Percentiles rank a stretch among this genome's conserved stretches.
Conservation (phyloP, 192 early-diverging fungal genomes). For the Coemansia biformis region DNA sequence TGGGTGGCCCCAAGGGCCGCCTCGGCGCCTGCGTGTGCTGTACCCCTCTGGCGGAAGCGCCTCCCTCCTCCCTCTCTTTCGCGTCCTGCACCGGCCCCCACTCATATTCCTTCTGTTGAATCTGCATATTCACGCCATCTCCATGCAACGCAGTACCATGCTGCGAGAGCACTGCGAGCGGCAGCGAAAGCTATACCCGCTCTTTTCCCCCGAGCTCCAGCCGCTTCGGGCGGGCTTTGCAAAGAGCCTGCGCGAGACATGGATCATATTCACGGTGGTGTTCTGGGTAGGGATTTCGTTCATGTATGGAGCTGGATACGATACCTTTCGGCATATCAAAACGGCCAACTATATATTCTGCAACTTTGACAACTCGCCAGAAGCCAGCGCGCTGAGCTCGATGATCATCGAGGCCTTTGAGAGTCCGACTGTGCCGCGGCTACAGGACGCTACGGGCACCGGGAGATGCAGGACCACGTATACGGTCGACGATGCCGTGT, state of each 20-base stretch:
- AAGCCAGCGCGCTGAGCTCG: conserved; percentile 6
- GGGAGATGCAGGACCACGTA: conserved; percentile 4
- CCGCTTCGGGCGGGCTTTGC: conserved; percentile 41
- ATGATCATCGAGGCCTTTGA: conserved; percentile 25
- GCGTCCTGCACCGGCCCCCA: too few relatives aligned
- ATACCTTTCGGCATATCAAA: conserved; percentile 42
- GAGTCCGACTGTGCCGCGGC: conserved; percentile 4
- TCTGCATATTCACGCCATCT: conserved; percentile 41
- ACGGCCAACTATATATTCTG: conserved; percentile 21
- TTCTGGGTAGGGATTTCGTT: conserved; percentile 46
- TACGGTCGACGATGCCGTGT: conserved; percentile 27
- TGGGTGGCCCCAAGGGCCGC: too few relatives aligned
- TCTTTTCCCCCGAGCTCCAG: conserved; percentile 45
- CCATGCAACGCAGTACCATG: conserved; percentile 16
- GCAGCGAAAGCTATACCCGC: conserved; percentile 36
- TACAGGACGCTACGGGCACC: conserved; percentile 13
- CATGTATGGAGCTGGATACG: conserved; percentile 44
- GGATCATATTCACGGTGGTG: conserved; percentile 34
- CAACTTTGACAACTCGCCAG: conserved; percentile 32
- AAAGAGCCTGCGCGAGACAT: conserved; percentile 35
- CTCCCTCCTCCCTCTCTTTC: too few relatives aligned
- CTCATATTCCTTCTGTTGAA: too few relatives aligned
- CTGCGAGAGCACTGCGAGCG: conserved; percentile 25
- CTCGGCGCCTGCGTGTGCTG: too few relatives aligned
- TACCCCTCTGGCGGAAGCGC: too few relatives aligned